Base-by-base conservation (phyloP, 345 rosid species). In the Eutrema japonicum region DNA sequence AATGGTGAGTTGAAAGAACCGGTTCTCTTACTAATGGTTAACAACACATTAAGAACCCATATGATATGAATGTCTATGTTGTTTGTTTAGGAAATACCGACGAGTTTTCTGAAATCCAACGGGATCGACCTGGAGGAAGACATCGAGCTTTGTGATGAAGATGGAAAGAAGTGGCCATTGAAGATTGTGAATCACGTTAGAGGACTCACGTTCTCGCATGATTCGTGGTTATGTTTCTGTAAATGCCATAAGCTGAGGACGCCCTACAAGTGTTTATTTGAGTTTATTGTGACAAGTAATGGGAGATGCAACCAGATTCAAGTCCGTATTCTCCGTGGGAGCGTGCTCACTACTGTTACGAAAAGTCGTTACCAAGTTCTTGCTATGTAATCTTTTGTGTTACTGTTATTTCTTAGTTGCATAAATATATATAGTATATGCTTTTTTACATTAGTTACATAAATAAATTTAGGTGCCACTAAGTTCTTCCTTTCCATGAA, bases 81-180 rank as follows among this genome's bases (percentile, higher is more conserved):
- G 58, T 68, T 53, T 62, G 52, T 8, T 22, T 75, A 76, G 79
- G 79, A 76, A 1, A 62, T 76, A 69, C 79, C 79, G 2, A 14
- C n/a, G 2, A 62, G 70, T 3, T 53, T 69, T 53, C 65, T 76
- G 22, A 76, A 54, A 62, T 40, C 59, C 5, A 69, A 76, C 12
- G 74, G 79, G 64, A 68, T 76, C 3, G 37, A 16, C 5, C 4
- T 69, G 65, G 74, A 36, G 36, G 65, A 62, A 62, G 74, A 76
- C 3, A 8, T 76, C 1, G 59, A 76, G 65, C 64, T 76, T 11
- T 53, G 70, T 38, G 79, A 76, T 38, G 79, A 76, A 53, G 46
- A 37, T 27, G 79, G 70, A 12, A 75, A 62, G 74, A 76, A 46
- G 30, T 75, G 79, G 79, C 51, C 79, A 37, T 7, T 60, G 26